A percentile compares a stretch with the other conserved stretches of the same genome.
phyloP scores from a whole-genome alignment of 352 stramenopile species.

The Elongisporangium undulatum region DNA sequence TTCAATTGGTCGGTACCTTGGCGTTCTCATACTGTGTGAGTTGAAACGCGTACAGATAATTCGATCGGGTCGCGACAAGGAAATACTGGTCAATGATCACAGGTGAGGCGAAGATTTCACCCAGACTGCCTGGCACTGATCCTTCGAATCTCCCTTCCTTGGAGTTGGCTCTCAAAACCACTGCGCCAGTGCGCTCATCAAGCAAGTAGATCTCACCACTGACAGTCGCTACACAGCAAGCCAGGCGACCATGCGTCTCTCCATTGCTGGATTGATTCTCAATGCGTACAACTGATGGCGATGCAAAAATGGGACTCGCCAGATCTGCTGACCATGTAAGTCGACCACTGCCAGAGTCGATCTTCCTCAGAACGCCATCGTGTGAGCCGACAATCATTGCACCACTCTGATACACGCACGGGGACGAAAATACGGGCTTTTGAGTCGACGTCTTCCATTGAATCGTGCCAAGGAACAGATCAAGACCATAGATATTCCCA shows the following conservation, averaged over 20 bases:
- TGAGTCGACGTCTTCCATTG: slow-evolving; percentile 31
- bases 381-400: slow-evolving; percentile 45
- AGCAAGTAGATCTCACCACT: slow-evolving; percentile 31
- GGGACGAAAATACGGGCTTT: slow-evolving; percentile 61
- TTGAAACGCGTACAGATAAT: slow-evolving; percentile 35
- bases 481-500: slow-evolving; percentile 34
- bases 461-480: slow-evolving; percentile 12
- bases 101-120: slow-evolving; percentile 54
- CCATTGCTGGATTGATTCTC: background rate
- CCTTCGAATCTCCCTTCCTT: background rate
- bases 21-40: background rate
- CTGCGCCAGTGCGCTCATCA: slow-evolving; percentile 29
- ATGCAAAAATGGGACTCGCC: slow-evolving; percentile 38
- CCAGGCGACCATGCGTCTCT: slow-evolving; percentile 3
- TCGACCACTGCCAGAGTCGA: slow-evolving; percentile 17
- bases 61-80: slow-evolving; percentile 45
- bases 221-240: slow-evolving; percentile 43
- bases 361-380: slow-evolving; percentile 40
- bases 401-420: slow-evolving; percentile 24
- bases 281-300: slow-evolving; percentile 23
- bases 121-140: slow-evolving; percentile 8
- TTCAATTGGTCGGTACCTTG: too few relatives aligned
- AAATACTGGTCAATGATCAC: slow-evolving; percentile 38
- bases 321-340: slow-evolving; percentile 30
- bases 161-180: slow-evolving; percentile 10